Base-by-base conservation (phyloP, 306 rosid species). In the Trifolium repens region DNA sequence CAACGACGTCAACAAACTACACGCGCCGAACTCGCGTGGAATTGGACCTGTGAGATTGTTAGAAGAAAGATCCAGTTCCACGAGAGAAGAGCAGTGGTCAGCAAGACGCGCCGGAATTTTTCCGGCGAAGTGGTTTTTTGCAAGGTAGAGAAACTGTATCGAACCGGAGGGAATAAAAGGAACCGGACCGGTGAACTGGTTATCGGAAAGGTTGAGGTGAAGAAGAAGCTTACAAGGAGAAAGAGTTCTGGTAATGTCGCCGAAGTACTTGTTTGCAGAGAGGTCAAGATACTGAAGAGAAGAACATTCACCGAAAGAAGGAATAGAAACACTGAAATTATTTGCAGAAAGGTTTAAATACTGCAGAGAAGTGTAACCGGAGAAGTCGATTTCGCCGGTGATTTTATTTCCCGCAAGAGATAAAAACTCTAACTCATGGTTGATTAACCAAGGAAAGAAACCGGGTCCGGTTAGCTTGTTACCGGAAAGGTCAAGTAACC, bases 261-360 rank as follows among this genome's bases (percentile, higher is more conserved):
- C 96, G 67, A 67, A 59, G 69, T 81, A 87, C 59, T 88, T 90
- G 76, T 94, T 94, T 17, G 83, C 79, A n/a, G 99, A 94, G 71
- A 94, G 72, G 74, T 94, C 99, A 6, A 94, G 87, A 65, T 83
- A 14, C 3, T 84, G 49, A 0, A 94, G 76, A 14, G 84, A 80
- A 14, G 76, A 80, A 44, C 99, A 89, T 14, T 92, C 84, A 2
- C 96, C 97, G 0, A 94, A 85, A 1, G 91, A 78, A 7, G 97
- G 93, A 59, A 90, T 34, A 2, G 8, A 27, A 1, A 47, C 79
- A 0, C 96, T 55, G 80, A 92, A 87, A 69, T 94, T 94, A 82
- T 94, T 94, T 5, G 81, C 70, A 8, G 99, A 86, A 13, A 94
- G 61, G 85, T 94, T 97, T 11, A 94, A 47, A 71, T 72, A 14